Evolutionary conservation across 2,329 filamentous ascomycete species (phyloP).

Genomic region (Botrytis galanthina): DNA sequence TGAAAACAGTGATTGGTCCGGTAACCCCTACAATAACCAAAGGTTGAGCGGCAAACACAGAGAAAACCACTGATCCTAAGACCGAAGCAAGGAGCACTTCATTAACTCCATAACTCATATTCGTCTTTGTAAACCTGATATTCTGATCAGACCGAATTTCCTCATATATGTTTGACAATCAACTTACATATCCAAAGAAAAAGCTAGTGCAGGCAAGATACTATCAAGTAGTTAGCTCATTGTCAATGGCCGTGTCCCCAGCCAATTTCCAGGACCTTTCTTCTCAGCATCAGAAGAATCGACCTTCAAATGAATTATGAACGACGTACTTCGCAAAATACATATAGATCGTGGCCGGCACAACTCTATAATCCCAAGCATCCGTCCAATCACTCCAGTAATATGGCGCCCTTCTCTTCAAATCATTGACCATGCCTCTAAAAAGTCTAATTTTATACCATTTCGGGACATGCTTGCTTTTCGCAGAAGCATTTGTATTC

Average conservation of each 20-base stretch:
- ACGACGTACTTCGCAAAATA: slow-evolving; percentile 80
- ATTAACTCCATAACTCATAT: slow-evolving; percentile 83
- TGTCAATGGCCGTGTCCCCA: background rate
- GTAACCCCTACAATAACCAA: slow-evolving; percentile 90
- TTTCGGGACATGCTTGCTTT: slow-evolving; percentile 28
- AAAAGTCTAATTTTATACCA: slow-evolving; percentile 80
- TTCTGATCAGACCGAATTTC: background rate
- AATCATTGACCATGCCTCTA: slow-evolving; percentile 75
- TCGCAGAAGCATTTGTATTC: slow-evolving; percentile 25
- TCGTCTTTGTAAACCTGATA: slow-evolving; percentile 72
- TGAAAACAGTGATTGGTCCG: slow-evolving; percentile 88
- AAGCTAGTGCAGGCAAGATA: slow-evolving; percentile 82
- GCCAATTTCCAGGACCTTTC: background rate
- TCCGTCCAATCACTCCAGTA: slow-evolving; percentile 82
- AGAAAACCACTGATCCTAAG: slow-evolving; percentile 77
- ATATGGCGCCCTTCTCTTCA: slow-evolving; percentile 70
- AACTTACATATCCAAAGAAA: slow-evolving; percentile 77
- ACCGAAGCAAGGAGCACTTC: slow-evolving; percentile 87
- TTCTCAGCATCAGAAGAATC: background rate
- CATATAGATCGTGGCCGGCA: slow-evolving; percentile 88
- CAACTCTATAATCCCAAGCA: slow-evolving; percentile 86
- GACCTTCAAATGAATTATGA: background rate
- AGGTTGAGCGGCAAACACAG: slow-evolving; percentile 76
- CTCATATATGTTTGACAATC: background rate
- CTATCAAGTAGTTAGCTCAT: slow-evolving; percentile 44